Evolutionary conservation across 495 filamentous ascomycete species (phyloP).

Genomic region (Penicillium coprophilum): DNA sequence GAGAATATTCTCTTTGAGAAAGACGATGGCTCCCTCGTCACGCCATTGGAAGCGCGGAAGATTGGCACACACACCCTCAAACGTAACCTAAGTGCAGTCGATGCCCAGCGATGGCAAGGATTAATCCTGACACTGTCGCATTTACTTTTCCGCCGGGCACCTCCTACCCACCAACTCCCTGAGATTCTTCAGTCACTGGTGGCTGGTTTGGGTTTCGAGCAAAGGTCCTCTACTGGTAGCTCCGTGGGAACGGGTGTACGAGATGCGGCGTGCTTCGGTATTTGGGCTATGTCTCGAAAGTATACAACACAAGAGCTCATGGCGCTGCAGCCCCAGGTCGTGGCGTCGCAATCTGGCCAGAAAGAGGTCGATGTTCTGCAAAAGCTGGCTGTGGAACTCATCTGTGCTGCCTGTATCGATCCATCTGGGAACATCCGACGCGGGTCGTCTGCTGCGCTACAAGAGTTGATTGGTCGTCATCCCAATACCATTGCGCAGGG

Average conservation of each 20-base stretch:
- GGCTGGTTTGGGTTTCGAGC: constrained; percentile 79
- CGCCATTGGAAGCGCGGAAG: constrained; percentile 35
- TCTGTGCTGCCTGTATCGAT: constrained; percentile 81
- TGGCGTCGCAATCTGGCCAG: constrained; percentile 29
- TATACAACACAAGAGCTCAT: constrained; percentile 80
- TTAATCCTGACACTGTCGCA: constrained; percentile 84
- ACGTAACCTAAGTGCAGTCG: constrained; percentile 67
- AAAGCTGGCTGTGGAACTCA: constrained; percentile 72
- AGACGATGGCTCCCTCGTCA: constrained; percentile 38
- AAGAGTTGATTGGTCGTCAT: constrained; percentile 91
- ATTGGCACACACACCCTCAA: constrained; percentile 37
- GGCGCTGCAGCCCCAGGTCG: constrained; percentile 49
- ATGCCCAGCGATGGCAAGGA: constrained; percentile 88
- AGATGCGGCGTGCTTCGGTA: constrained; percentile 92
- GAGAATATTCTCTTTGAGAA: constrained; percentile 72
- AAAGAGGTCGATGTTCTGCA: constrained; percentile 57
- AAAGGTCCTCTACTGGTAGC: constrained; percentile 73
- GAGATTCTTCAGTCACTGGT: constrained; percentile 70
- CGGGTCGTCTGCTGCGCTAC: constrained; percentile 87
- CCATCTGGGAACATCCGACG: constrained; percentile 88
- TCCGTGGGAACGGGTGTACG: constrained; percentile 92
- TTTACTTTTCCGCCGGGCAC: constrained; percentile 74
- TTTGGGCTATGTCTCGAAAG: constrained; percentile 86
- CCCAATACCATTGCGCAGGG: constrained; percentile 78
- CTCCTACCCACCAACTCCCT: constrained; percentile 62